Conservation (phyloP, 2,329 filamentous ascomycete genomes). For the Trichophyton rubrum region DNA sequence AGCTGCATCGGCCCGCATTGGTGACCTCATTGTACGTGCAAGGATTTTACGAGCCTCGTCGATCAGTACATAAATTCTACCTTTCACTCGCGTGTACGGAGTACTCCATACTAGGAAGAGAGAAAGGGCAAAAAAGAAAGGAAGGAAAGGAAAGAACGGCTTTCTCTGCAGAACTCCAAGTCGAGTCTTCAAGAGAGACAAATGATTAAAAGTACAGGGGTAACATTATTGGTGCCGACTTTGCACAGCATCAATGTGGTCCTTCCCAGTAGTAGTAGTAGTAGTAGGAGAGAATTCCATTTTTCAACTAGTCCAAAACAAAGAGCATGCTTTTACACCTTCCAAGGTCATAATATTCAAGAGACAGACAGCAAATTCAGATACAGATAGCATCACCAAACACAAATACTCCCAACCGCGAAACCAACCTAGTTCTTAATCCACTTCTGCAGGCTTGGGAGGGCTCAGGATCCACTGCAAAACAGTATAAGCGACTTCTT, state of each 20-base stretch:
- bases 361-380: not conserved
- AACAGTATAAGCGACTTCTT: conserved; percentile 7
- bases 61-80: not conserved
- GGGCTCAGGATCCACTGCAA: conserved; percentile 13
- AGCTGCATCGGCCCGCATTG: not conserved
- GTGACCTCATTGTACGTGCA: not conserved
- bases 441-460: conserved; percentile 3
- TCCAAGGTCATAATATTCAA: not conserved
- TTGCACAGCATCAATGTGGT: too few species aligned
- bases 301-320: not conserved
- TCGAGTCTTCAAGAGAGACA: too few species aligned
- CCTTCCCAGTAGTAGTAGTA: too few species aligned
- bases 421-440: not conserved
- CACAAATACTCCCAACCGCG: too few species aligned
- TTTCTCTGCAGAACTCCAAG: too few species aligned
- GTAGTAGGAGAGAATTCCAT: too few species aligned
- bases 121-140: too few species aligned
- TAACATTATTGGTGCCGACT: too few species aligned
- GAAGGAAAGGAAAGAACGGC: too few species aligned
- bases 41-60: not conserved
- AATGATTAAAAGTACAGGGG: too few species aligned
- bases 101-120: too few species aligned
- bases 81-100: not conserved
- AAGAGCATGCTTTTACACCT: not conserved
- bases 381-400: not conserved